Evolutionary conservation across 1,284 basidiomycete species (phyloP), one percentile per base, ranked within the genome.

Genomic region (Puccinia sorghi): DNA sequence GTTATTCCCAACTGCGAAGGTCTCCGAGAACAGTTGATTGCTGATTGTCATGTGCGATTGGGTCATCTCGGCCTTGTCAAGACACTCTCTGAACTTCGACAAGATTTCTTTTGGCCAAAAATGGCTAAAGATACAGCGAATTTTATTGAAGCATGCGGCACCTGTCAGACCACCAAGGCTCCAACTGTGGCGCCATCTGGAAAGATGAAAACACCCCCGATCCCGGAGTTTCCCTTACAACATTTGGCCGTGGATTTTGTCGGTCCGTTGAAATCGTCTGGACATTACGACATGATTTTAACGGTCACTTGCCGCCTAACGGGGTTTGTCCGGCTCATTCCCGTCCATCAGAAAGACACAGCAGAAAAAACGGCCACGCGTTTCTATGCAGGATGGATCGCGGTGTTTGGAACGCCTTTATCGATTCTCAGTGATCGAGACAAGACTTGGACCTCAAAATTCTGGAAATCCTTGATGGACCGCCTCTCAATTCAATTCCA

Each of bases 71-170:
- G 70, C 1, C 50, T 57, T 13, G 9, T 57, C 2, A 72, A 57
- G 70, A 72, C 48, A 3, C 15, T 57, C 27, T 1, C 22, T 3
- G 70, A 72, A 25, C 56, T 72, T 5, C 22, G 70, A 2, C 70
- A 43, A 3, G 22, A 72, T 57, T 72, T 72, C n/a, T 73, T 61
- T 37, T 61, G 72, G 72, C 72, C 72, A 13, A 13, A 32, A 15
- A 63, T 63, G 37, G 6, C 54, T 39, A 72, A 57, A 41, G 48
- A 54, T 12, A n/a, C 46, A 7, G 22, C n/a, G 39, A 9, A 9
- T 15, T 61, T 56, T 37, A 52, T 54, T n/a, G 11, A 15, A 7
- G 13, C 15, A 27, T 72, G 71, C 37, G 12, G 15, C 22, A 61
- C 37, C n/a, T 72, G 71, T 25, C 71, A 72, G 39, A 22, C 25